Evolutionary conservation across 2,329 filamentous ascomycete species (phyloP).

Genomic region (Cyphellophora europaea): DNA sequence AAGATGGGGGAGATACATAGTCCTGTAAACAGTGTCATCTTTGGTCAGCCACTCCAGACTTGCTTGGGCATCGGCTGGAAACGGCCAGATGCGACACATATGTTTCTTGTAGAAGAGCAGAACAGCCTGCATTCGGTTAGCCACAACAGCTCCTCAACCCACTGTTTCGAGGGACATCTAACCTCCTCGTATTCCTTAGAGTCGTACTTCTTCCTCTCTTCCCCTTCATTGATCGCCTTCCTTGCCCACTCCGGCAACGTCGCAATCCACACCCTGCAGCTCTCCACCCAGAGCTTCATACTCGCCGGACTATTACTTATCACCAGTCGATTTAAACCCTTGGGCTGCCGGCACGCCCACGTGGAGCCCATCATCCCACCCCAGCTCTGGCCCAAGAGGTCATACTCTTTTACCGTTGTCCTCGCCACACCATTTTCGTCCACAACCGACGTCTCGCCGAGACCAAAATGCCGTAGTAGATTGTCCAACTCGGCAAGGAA

Average conservation of each 20-base stretch:
- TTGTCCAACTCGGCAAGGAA: constrained; percentile 44
- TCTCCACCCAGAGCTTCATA: constrained; percentile 19
- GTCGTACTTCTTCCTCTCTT: constrained; percentile 15
- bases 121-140: constrained; percentile 12
- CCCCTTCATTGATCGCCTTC: constrained; percentile 11
- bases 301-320: constrained; percentile 22
- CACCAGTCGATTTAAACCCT: constrained; percentile 30
- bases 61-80: constrained; percentile 22
- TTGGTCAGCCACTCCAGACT: constrained; percentile 15
- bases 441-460: constrained; percentile 25
- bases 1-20: constrained; percentile 14
- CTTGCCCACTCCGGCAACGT: constrained; percentile 15
- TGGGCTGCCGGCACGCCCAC: constrained; percentile 28
- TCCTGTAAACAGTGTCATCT: constrained; percentile 21
- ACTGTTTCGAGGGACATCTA: not conserved
- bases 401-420: too few species aligned
- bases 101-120: constrained; percentile 22
- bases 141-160: too few species aligned
- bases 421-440: too few species aligned
- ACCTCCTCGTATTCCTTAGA: constrained; percentile 19
- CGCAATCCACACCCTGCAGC: constrained; percentile 17
- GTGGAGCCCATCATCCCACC: constrained; percentile 41
- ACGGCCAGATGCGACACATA: constrained; percentile 22
- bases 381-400: constrained; percentile 44
- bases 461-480: constrained; percentile 31